phyloP scores from a whole-genome alignment of 805 yeast genomes.

The Yarrowia yakushimensis region DNA sequence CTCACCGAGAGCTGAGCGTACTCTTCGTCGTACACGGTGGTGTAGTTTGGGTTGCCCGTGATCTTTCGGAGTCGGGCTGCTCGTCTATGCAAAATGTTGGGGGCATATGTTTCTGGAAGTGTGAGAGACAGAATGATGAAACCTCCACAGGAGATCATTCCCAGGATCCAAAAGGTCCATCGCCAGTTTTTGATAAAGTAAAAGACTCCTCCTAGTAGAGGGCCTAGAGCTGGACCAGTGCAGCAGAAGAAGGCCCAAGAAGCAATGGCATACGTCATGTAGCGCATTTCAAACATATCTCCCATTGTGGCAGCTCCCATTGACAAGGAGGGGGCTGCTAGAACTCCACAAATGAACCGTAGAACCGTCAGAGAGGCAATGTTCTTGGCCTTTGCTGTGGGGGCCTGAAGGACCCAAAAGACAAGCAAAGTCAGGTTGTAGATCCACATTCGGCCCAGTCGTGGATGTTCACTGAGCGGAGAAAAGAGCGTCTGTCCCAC shows the following conservation, averaged over 20 bases:
- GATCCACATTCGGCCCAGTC: slow-evolving; percentile 51
- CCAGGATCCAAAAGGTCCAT: slow-evolving; percentile 49
- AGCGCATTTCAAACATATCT: slow-evolving; percentile 46
- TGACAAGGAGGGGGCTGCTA: slow-evolving; percentile 79
- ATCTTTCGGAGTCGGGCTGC: slow-evolving; percentile 47
- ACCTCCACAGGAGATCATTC: slow-evolving; percentile 40
- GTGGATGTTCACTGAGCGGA: slow-evolving; percentile 52
- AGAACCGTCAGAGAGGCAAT: slow-evolving; percentile 49
- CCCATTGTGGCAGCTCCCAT: slow-evolving; percentile 69
- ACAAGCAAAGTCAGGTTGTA: slow-evolving; percentile 47
- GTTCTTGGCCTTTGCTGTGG: slow-evolving; percentile 49
- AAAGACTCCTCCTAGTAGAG: slow-evolving; percentile 52
- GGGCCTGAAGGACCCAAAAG: slow-evolving; percentile 52
- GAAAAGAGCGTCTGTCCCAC: slow-evolving; percentile 53
- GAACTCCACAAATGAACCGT: slow-evolving; percentile 69
- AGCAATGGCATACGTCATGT: slow-evolving; percentile 48
- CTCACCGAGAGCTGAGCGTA: slow-evolving; percentile 34
- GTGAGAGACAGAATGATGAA: slow-evolving; percentile 41
- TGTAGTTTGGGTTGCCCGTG: slow-evolving; percentile 48
- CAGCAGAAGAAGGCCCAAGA: slow-evolving; percentile 53
- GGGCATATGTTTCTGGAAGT: slow-evolving; percentile 51
- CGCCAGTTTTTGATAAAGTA: slow-evolving; percentile 50
- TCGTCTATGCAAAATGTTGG: slow-evolving; percentile 47
- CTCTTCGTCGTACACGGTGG: slow-evolving; percentile 44
- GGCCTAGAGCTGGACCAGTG: slow-evolving; percentile 54